A percentile compares a stretch with the other conserved stretches of the same genome.
phyloP scores from a whole-genome alignment of 345 rosid genomes.

The Aquilaria malaccensis region DNA sequence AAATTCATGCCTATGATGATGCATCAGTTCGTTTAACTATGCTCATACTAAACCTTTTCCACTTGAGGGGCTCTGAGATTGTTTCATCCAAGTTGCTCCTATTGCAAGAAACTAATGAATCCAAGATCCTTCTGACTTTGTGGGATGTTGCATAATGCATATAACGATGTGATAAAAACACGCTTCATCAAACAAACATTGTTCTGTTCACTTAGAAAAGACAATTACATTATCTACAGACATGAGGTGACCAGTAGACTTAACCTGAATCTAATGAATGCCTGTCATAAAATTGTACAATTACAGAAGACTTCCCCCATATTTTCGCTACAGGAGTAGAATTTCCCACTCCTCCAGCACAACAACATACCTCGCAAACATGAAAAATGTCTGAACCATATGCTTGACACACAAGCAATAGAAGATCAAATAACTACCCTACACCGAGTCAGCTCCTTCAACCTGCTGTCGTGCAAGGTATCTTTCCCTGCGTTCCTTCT shows the following conservation, averaged over 20 bases:
- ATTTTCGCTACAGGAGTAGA: background rate
- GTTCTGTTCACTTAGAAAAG: background rate
- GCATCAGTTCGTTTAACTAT: too few species aligned
- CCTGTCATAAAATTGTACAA: background rate
- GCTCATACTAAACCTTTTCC: too few species aligned
- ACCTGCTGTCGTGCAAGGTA: conserved; percentile 90
- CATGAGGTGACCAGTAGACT: background rate
- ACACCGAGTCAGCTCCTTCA: conserved; percentile 69
- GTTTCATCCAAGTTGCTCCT: too few species aligned
- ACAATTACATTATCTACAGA: conserved; percentile 17
- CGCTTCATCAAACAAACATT: too few species aligned
- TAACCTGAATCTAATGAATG: background rate
- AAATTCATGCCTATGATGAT: too few species aligned
- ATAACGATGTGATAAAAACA: too few species aligned
- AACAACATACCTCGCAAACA: background rate
- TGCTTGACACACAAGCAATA: background rate
- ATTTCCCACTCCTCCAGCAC: conserved; percentile 3
- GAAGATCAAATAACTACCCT: conserved; percentile 10
- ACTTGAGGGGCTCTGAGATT: too few species aligned
- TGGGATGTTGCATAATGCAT: too few species aligned
- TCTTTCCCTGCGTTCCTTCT: conserved; percentile 97
- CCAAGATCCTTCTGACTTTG: too few species aligned
- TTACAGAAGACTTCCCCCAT: conserved; percentile 9
- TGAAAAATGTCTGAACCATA: background rate
- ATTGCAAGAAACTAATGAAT: too few species aligned